These are phyloP conservation scores for Actinomortierella wolfii DNA, from an alignment of 371 early-diverging fungal species.

Conservation along the genomic window DNA sequence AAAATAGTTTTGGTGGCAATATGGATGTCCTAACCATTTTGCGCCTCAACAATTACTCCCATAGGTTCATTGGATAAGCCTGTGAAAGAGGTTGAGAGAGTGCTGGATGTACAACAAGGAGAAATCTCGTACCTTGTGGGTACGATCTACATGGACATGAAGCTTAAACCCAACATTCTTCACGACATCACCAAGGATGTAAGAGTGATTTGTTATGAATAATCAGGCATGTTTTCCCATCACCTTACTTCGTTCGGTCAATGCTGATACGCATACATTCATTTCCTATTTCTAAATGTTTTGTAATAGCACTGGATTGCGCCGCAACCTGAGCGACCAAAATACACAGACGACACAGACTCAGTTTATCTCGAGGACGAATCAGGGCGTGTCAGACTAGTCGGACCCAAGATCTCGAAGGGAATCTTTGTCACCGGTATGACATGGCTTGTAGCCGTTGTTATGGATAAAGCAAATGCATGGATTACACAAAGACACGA, in stretches of 20 bases:
- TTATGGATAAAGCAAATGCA: constrained; percentile 61
- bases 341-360: constrained; percentile 69
- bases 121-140: constrained; percentile 78
- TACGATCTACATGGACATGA: constrained; percentile 86
- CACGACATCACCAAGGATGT: constrained; percentile 82
- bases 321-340: constrained; percentile 63
- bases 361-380: constrained; percentile 87
- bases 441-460: constrained; percentile 57
- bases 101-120: constrained; percentile 70
- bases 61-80: constrained; percentile 20
- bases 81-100: constrained; percentile 58
- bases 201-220: not conserved
- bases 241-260: not conserved
- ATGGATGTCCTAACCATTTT: constrained; percentile 2
- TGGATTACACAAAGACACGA: not conserved
- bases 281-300: not conserved
- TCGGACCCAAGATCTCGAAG: constrained; percentile 56
- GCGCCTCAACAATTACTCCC: constrained; percentile 1
- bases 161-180: constrained; percentile 85
- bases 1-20: not conserved
- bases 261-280: not conserved
- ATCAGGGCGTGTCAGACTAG: constrained; percentile 79
- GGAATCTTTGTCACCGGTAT: constrained; percentile 69
- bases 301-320: constrained; percentile 63
- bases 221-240: not conserved